Base-by-base conservation (phyloP, 192 early-diverging fungal genomes). In the Mortierella claussenii region DNA sequence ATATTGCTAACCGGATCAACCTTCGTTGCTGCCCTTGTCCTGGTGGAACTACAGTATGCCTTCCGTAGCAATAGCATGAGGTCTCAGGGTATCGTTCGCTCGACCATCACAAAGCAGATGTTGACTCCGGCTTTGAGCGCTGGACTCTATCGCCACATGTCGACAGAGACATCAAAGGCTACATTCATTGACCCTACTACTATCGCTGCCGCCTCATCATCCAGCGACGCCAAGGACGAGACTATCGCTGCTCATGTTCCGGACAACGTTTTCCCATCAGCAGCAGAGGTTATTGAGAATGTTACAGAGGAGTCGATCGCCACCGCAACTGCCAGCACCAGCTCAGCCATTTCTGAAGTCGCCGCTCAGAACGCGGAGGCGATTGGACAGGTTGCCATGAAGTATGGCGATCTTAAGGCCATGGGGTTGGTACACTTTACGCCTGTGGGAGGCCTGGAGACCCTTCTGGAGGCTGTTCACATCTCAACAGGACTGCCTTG, bases 401-500 rank as follows among this genome's bases (percentile, higher is more conserved):
- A 95, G 74, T 86, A 96, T 58, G 96, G 96, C 13, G 95, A 98
- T 58, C 80, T 98, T 40, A 88, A 93, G 43, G 82, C 85, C 10
- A 85, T 96, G 74, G 96, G 96, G 15, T 82, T 98, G 28, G 86
- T 85, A 46, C 82, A 89, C 43, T 88, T 73, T 43, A 81, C 89
- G 8, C 94, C 95, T 12, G 89, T 90, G 6, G 95, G 93, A 34
- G 50, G 82, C 21, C 64, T 90, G 18, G 89, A 98, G 78, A 82
- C 81, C 7, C 54, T 88, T 7, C 63, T 97, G 28, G 97, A 99
- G 79, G 86, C 82, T 21, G 65, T 93, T 37, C 89, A 96, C 68
- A 91, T 97, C 17, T 79, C 81, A 26, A 90, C 89, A 17, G 95
- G 95, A 6, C 73, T 97, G 56, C 95, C 96, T 5, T 99, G 97